phyloP scores from a whole-genome alignment of 2,329 filamentous ascomycete species.

The Colletotrichum sp. region DNA sequence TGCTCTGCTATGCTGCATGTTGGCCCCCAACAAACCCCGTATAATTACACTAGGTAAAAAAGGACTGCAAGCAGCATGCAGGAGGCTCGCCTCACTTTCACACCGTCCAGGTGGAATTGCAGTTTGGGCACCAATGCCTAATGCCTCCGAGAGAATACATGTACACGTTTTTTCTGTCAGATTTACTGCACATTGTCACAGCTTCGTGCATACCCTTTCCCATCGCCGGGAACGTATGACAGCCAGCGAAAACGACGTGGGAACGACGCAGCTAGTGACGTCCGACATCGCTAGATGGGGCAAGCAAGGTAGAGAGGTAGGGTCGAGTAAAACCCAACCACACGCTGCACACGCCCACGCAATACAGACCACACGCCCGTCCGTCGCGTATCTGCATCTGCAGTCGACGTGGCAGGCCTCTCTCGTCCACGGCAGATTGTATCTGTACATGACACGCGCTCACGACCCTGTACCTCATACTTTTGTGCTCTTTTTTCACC shows the following conservation, averaged over 20 bases:
- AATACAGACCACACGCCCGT: neutral
- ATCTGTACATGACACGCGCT: neutral
- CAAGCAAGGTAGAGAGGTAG: neutral
- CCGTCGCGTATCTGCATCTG: slow-evolving; percentile 19
- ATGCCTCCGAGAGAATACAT: neutral
- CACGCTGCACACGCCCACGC: slow-evolving; percentile 3
- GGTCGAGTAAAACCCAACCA: neutral
- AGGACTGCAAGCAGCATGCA: neutral
- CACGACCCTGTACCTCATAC: neutral
- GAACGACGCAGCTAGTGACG: slow-evolving; percentile 15
- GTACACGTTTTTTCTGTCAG: neutral
- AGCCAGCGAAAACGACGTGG: neutral
- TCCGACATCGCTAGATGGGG: slow-evolving; percentile 13
- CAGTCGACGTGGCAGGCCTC: slow-evolving; percentile 15
- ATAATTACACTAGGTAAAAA: neutral
- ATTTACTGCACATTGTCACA: neutral
- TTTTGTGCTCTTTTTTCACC: neutral
- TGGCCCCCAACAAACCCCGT: neutral
- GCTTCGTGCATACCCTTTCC: neutral
- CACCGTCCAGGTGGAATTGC: neutral
- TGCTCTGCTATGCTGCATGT: neutral
- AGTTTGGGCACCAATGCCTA: slow-evolving; percentile 21
- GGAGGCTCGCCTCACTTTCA: slow-evolving; percentile 15
- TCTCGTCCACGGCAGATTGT: neutral
- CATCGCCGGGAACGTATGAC: neutral